A percentile compares a stretch with the other conserved stretches of the same genome.
Conservation (phyloP, 352 stramenopile genomes). For the Phytophthora sansomeana region DNA sequence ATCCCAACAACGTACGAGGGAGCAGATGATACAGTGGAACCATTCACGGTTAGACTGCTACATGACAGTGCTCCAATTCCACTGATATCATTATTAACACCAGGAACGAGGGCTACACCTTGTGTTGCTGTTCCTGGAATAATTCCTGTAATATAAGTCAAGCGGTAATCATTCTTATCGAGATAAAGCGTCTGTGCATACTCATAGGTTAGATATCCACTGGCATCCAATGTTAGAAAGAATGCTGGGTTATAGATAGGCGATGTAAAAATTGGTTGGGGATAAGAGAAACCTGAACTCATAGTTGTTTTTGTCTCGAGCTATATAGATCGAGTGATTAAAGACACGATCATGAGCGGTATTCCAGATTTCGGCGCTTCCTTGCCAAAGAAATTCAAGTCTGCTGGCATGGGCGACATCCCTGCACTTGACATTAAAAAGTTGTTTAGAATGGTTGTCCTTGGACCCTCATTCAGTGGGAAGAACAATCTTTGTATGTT, state of each 20-base stretch:
- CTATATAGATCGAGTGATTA: not conserved
- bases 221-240: slow-evolving; percentile 5
- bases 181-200: too few species aligned
- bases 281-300: not conserved
- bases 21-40: not conserved
- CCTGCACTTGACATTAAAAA: too few species aligned
- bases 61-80: not conserved
- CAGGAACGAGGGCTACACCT: not conserved
- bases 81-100: not conserved
- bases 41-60: not conserved
- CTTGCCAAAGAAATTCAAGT: not conserved
- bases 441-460: not conserved
- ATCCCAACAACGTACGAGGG: not conserved
- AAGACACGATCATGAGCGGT: too few species aligned
- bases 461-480: not conserved
- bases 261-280: too few species aligned
- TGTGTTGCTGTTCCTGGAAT: not conserved
- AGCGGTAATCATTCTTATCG: not conserved
- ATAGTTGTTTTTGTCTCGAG: not conserved
- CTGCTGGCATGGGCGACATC: not conserved
- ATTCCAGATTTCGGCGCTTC: not conserved
- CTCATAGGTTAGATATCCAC: too few species aligned
- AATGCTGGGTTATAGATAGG: too few species aligned
- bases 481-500: slow-evolving; percentile 2
- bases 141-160: not conserved